Evolutionary conservation across 805 yeast species (phyloP).

Genomic region (Teunomyces panamensis): DNA sequence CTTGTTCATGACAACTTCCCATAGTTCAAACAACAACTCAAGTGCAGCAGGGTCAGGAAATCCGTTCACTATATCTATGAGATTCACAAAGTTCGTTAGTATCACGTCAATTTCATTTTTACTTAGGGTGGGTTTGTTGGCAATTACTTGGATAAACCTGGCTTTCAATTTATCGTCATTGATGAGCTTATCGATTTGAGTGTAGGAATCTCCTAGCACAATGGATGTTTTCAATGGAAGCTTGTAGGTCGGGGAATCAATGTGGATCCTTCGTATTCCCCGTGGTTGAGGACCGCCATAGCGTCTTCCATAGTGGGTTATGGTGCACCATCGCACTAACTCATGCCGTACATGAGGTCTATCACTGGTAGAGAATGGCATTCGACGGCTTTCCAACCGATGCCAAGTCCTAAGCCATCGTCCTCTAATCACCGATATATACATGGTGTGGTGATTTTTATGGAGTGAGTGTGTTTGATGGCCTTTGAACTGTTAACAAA

Average conservation of each 20-base stretch:
- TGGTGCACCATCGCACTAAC: background rate
- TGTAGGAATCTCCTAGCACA: slow-evolving; percentile 6
- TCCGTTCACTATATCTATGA: slow-evolving; percentile 23
- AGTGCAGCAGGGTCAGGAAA: slow-evolving; percentile 14
- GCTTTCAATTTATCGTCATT: slow-evolving; percentile 7
- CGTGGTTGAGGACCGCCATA: background rate
- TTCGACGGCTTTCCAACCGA: background rate
- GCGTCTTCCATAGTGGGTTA: background rate
- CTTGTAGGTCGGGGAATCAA: background rate
- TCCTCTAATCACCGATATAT: slow-evolving; percentile 2
- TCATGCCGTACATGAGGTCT: slow-evolving; percentile 1
- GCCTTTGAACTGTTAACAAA: background rate
- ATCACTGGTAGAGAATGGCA: background rate
- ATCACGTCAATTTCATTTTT: slow-evolving; percentile 13
- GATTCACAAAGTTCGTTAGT: slow-evolving; percentile 15
- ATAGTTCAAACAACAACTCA: slow-evolving; percentile 19
- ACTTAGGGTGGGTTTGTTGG: background rate
- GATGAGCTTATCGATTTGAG: slow-evolving; percentile 8
- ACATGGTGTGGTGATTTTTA: slow-evolving; percentile 1
- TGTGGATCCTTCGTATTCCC: background rate
- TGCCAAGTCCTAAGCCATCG: slow-evolving; percentile 2
- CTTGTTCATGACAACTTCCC: slow-evolving; percentile 20
- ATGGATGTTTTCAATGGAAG: slow-evolving; percentile 2
- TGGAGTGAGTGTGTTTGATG: background rate
- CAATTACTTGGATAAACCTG: slow-evolving; percentile 14